These are phyloP conservation scores for Alternaria brassicae DNA, from an alignment of 2,329 filamentous ascomycete genomes.

Conservation along the genomic window DNA sequence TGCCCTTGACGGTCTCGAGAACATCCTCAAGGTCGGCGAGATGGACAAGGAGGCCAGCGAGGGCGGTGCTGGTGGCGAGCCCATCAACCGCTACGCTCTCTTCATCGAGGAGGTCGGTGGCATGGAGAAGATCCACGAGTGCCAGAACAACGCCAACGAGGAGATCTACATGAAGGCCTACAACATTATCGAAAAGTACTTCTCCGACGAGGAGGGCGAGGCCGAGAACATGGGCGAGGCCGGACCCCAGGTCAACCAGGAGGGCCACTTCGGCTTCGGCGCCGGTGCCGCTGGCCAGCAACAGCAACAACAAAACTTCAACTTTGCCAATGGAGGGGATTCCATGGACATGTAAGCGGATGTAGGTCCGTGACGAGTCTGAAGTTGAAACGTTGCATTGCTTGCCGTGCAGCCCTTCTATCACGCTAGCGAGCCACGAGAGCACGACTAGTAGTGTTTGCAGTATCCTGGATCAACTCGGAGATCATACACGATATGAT, in stretches of 20 bases:
- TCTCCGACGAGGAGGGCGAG: slow-evolving; percentile 94
- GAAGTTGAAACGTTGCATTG: slow-evolving; percentile 16
- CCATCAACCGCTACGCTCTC: slow-evolving; percentile 93
- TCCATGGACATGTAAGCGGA: slow-evolving; percentile 74
- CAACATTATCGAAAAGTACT: slow-evolving; percentile 99
- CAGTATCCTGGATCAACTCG: slow-evolving; percentile 19
- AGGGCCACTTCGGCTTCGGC: slow-evolving; percentile 81
- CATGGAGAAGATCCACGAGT: slow-evolving; percentile 99
- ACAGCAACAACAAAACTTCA: slow-evolving; percentile 81
- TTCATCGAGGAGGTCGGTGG: slow-evolving; percentile 99
- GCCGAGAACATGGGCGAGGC: slow-evolving; percentile 79
- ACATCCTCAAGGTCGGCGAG: slow-evolving; percentile 98
- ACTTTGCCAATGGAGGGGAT: slow-evolving; percentile 82
- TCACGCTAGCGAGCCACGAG: slow-evolving; percentile 14
- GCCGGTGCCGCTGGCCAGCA: slow-evolving; percentile 61
- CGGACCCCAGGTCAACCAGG: slow-evolving; percentile 73
- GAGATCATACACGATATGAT: slow-evolving; percentile 35
- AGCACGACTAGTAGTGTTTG: slow-evolving; percentile 17
- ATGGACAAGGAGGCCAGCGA: slow-evolving; percentile 92
- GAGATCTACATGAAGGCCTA: slow-evolving; percentile 99
- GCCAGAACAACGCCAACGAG: slow-evolving; percentile 99
- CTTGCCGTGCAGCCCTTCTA: slow-evolving; percentile 8
- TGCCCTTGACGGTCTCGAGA: slow-evolving; percentile 95
- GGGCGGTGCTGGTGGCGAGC: slow-evolving; percentile 64
- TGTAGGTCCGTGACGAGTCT: slow-evolving; percentile 7